Percentiles rank a stretch among this genome's conserved stretches.
These are phyloP conservation scores for Austroboletus novae-zelandiae DNA, from an alignment of 1,284 basidiomycete genomes.

Conservation along the genomic window DNA sequence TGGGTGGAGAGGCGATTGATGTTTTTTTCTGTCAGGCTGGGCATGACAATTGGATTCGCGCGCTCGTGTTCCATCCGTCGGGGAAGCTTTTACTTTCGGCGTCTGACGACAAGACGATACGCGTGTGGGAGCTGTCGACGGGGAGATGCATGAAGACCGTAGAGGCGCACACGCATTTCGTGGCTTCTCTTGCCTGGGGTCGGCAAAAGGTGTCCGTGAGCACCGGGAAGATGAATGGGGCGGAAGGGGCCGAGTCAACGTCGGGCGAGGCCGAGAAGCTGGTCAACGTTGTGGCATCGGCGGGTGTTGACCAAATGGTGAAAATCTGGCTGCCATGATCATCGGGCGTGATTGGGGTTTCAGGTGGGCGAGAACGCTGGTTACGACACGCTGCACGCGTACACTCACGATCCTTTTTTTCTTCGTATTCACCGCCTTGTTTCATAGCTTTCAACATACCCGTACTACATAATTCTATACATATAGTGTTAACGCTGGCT, in stretches of 20 bases:
- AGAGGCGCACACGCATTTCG: constrained; percentile 86
- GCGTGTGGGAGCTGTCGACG: constrained; percentile 83
- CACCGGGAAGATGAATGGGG: constrained; percentile 36
- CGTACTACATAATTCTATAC: constrained; percentile 33
- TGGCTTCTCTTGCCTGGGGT: constrained; percentile 82
- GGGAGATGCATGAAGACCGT: constrained; percentile 81
- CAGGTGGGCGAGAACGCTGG: constrained; percentile 17
- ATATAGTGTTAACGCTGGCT: too few relatives aligned
- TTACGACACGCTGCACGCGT: constrained; percentile 28
- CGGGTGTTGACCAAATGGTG: constrained; percentile 73
- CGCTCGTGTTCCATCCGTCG: constrained; percentile 80
- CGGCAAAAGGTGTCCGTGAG: constrained; percentile 43
- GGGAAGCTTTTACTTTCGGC: constrained; percentile 87
- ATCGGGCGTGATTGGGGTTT: constrained; percentile 1
- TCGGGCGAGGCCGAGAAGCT: constrained; percentile 50
- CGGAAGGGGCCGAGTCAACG: constrained; percentile 34
- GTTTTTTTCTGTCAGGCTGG: constrained; percentile 46
- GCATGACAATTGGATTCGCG: constrained; percentile 86
- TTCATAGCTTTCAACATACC: constrained; percentile 29
- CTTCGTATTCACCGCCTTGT: constrained; percentile 5
- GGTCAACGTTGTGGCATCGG: constrained; percentile 81
- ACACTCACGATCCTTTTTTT: constrained; percentile 29
- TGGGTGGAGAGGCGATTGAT: constrained; percentile 10
- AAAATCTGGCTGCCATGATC: constrained; percentile 61
- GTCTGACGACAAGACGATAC: constrained; percentile 88